Conservation (phyloP, 495 filamentous ascomycete species). For the Aspergillus indologenus region DNA sequence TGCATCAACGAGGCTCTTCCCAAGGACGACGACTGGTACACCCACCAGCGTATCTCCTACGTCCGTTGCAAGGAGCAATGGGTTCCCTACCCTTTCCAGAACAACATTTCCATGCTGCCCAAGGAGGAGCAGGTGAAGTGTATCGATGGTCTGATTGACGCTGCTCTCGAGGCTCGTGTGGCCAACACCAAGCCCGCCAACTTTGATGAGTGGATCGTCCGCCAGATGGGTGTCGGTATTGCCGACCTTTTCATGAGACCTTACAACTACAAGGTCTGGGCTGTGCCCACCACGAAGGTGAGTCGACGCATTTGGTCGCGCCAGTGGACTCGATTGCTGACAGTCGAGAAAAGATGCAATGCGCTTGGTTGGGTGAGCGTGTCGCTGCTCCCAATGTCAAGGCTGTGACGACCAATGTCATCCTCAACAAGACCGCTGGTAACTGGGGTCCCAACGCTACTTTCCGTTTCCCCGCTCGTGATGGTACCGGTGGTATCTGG, state of each 20-base stretch:
- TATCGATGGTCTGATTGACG: slow-evolving; percentile 97
- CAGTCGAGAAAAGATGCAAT: slow-evolving; percentile 80
- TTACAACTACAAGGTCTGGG: slow-evolving; percentile 99
- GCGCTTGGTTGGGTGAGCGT: slow-evolving; percentile 96
- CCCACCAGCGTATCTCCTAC: slow-evolving; percentile 97
- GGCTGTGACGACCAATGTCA: slow-evolving; percentile 88
- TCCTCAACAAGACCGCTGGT: slow-evolving; percentile 92
- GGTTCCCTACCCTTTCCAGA: slow-evolving; percentile 99
- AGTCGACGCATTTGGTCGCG: slow-evolving; percentile 11
- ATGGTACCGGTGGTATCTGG: slow-evolving; percentile 98
- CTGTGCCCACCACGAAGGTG: slow-evolving; percentile 96
- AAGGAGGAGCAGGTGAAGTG: slow-evolving; percentile 95
- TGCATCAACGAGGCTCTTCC: slow-evolving; percentile 95
- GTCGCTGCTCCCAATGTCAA: slow-evolving; percentile 97
- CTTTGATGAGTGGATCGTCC: slow-evolving; percentile 98
- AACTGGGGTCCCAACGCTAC: slow-evolving; percentile 98
- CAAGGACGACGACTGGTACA: slow-evolving; percentile 92
- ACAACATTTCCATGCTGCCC: slow-evolving; percentile 98
- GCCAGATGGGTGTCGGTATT: slow-evolving; percentile 85
- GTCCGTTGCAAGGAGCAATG: slow-evolving; percentile 93
- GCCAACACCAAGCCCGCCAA: slow-evolving; percentile 86
- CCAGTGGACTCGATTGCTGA: not conserved
- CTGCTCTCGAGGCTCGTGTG: slow-evolving; percentile 79
- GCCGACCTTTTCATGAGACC: slow-evolving; percentile 98
- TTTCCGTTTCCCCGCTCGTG: slow-evolving; percentile 95